Conservation (phyloP, 345 rosid species). For the Cardamine chenopodiifolia region DNA sequence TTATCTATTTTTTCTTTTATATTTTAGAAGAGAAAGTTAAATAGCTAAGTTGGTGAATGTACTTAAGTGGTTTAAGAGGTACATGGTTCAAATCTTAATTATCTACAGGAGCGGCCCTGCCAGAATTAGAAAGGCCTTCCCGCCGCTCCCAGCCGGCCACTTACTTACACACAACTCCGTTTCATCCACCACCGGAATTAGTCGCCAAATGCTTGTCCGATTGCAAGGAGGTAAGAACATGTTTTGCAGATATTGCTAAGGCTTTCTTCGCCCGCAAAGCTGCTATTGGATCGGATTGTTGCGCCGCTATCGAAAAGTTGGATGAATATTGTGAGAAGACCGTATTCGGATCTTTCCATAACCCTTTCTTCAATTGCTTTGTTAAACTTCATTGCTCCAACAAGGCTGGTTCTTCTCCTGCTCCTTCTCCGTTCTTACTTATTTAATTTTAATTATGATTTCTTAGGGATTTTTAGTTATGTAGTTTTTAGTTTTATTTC, state of each 20-base stretch:
- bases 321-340: constrained; percentile 17
- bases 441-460: not conserved
- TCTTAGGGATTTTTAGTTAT: not conserved
- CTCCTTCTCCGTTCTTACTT: not conserved
- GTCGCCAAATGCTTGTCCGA: constrained; percentile 2
- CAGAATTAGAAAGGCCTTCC: not conserved
- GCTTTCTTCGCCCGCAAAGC: not conserved
- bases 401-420: not conserved
- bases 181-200: constrained; percentile 3
- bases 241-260: not conserved
- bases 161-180: not conserved
- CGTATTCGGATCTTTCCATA: constrained; percentile 7
- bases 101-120: no score
- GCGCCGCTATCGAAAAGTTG: not conserved
- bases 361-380: not conserved
- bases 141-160: not conserved
- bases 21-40: no score
- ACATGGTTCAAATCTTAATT: no score
- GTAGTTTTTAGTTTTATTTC: not conserved
- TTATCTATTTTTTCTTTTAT: no score
- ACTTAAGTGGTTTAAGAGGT: no score
- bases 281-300: not conserved
- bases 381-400: constrained; percentile 1
- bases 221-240: not conserved
- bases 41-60: no score